Percentiles rank a stretch among this genome's conserved stretches.
Conservation (phyloP, 805 yeast genomes). For the Saturnispora halmiae region DNA sequence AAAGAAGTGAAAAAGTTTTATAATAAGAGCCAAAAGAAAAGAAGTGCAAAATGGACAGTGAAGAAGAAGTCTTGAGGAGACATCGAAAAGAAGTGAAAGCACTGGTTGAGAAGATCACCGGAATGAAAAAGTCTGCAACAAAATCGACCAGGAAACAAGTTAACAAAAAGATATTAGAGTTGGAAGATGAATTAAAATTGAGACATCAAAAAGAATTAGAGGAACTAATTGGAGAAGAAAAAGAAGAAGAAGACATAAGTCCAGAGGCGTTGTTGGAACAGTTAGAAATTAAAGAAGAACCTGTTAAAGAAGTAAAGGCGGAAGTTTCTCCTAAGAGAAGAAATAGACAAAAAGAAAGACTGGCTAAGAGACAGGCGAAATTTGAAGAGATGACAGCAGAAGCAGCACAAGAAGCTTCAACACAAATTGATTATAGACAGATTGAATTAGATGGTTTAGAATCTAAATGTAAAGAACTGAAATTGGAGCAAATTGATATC, state of each 20-base stretch:
- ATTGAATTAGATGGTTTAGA: conserved; percentile 64
- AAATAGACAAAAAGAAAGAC: conserved; percentile 76
- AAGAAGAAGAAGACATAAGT: conserved; percentile 40
- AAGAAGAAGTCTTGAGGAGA: conserved; percentile 44
- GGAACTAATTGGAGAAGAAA: conserved; percentile 26
- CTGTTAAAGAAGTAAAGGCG: conserved; percentile 8
- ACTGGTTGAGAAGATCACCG: conserved; percentile 56
- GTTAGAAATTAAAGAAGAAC: conserved; percentile 24
- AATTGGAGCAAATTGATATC: conserved; percentile 56
- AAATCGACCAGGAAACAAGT: conserved; percentile 70
- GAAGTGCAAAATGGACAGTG: conserved; percentile 24
- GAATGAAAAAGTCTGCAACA: conserved; percentile 74
- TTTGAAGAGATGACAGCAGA: conserved; percentile 51
- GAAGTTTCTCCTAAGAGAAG: conserved; percentile 27
- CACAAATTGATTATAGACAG: conserved; percentile 55
- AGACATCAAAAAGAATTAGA: conserved; percentile 48
- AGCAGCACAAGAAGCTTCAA: conserved; percentile 62
- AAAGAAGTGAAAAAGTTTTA: neutral
- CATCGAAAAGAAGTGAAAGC: conserved; percentile 67
- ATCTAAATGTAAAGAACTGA: conserved; percentile 39
- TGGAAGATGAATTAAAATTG: conserved; percentile 47
- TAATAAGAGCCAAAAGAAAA: neutral
- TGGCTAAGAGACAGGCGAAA: conserved; percentile 69
- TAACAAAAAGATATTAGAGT: conserved; percentile 43
- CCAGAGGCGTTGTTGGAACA: conserved; percentile 64